Base-by-base conservation (phyloP, 169 alveolate species). In the Plasmodium fragile region DNA sequence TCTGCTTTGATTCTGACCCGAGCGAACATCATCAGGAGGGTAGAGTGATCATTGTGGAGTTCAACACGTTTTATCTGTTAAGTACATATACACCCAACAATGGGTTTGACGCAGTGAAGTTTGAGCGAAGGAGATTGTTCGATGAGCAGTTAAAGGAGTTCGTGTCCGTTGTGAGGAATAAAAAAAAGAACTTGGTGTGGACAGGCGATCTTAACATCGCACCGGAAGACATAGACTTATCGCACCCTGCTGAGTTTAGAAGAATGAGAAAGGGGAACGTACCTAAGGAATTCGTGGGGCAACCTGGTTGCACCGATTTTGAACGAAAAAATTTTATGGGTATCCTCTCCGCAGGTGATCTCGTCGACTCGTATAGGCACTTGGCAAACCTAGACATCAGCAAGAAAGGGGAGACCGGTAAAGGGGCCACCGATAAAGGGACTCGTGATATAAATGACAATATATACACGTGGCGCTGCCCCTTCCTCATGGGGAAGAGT, bases 121-220 rank as follows among this genome's bases (percentile, higher is more conserved):
- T 89, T 79, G 82, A 89, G 41, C 78, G 94, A 89, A 30, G 94
- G 70, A 89, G 90, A 59, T 13, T 77, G 45, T 89, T 78, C 81
- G 94, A 89, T 22, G 90, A 71, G 34, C n/a, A 77, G 70, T 59
- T 89, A 39, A 49, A 89, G 65, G 36, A 89, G 22, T 89, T 89
- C 34, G 94, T 89, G 8, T 39, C 89, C 10, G 43, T 16, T 59
- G 4, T 89, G 34, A 78, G 59, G 34, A 79, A 89, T 32, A 59
- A 65, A 30, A 78, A 78, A 1, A 16, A 75, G 65, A 18, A 53
- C 59, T 16, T 89, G n/a, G 30, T 89, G 39, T 89, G 94, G 94
- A 89, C 94, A 36, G 94, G 94, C 0, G 94, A 89, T 78, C 53
- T 89, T 13, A 89, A 89, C 39, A 89, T 89, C 13, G 94, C 94